Conservation (phyloP, 805 yeast genomes). For the Monosporozyma siamensis region DNA sequence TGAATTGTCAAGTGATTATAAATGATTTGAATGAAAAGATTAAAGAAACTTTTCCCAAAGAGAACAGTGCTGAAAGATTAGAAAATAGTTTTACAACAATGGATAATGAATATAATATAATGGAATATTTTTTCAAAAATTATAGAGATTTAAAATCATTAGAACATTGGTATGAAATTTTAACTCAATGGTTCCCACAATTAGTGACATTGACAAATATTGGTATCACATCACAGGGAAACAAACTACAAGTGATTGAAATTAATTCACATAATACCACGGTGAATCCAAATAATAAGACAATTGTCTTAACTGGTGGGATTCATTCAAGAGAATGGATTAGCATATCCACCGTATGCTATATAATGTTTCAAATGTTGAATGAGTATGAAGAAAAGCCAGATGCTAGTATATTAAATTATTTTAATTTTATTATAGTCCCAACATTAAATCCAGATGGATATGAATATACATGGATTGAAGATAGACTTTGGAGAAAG, state of each 20-base stretch:
- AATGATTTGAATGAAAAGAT: not conserved
- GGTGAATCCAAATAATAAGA: constrained; percentile 39
- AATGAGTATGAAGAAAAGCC: not conserved
- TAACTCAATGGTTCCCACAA: constrained; percentile 55
- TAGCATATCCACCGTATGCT: constrained; percentile 60
- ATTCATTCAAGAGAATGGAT: constrained; percentile 91
- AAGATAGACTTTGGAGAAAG: constrained; percentile 81
- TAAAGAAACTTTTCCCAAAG: too few relatives aligned
- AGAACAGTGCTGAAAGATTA: too few relatives aligned
- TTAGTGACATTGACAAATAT: constrained; percentile 53
- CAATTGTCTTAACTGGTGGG: constrained; percentile 74
- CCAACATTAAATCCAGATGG: constrained; percentile 93
- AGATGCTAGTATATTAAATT: constrained; percentile 34
- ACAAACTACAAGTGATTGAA: constrained; percentile 60
- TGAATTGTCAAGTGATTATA: not conserved
- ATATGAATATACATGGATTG: constrained; percentile 70
- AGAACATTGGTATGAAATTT: constrained; percentile 58
- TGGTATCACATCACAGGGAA: constrained; percentile 69
- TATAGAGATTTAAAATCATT: constrained; percentile 62
- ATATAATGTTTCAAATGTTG: constrained; percentile 40
- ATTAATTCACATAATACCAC: constrained; percentile 41
- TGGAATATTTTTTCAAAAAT: constrained; percentile 46
- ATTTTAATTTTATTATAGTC: constrained; percentile 62
- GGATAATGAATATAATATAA: not conserved
- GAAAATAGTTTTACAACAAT: not conserved